phyloP scores from a whole-genome alignment of 768 basidiomycete genomes.

The Calocybe gangraenosa region DNA sequence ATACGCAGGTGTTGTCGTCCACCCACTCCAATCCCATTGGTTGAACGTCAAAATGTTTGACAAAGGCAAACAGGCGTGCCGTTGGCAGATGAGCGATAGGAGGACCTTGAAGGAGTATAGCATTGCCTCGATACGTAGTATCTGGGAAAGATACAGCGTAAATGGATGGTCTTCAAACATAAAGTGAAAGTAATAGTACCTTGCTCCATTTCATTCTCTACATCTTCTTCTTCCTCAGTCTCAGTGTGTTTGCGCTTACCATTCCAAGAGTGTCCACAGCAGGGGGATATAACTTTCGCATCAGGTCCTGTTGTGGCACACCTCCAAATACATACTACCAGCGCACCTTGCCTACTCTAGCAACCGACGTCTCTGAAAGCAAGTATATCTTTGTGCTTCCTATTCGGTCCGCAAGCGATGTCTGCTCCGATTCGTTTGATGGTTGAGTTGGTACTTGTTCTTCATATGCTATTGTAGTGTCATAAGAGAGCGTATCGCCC shows the following conservation, averaged over 20 bases:
- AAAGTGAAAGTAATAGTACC: conserved; percentile 18
- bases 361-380: conserved; percentile 60
- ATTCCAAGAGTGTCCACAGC: conserved; percentile 30
- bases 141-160: conserved; percentile 27
- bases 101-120: conserved; percentile 65
- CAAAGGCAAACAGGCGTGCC: conserved; percentile 75
- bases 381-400: conserved; percentile 73
- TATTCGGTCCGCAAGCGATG: conserved; percentile 62
- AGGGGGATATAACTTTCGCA: conserved; percentile 29
- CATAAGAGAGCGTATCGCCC: conserved; percentile 41
- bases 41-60: conserved; percentile 68
- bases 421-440: conserved; percentile 23
- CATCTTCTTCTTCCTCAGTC: conserved; percentile 29
- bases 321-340: conserved; percentile 35
- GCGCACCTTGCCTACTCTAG: conserved; percentile 72
- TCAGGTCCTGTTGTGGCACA: conserved; percentile 39
- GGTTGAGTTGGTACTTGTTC: conserved; percentile 42
- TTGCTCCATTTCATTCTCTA: conserved; percentile 30
- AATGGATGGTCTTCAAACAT: neutral
- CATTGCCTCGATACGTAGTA: conserved; percentile 51
- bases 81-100: conserved; percentile 78
- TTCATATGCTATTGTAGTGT: conserved; percentile 53
- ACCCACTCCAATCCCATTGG: conserved; percentile 85
- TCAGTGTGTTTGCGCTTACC: conserved; percentile 41
- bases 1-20: conserved; percentile 76